phyloP scores from a whole-genome alignment of 371 early-diverging fungal species.

The Mucor sp. region DNA sequence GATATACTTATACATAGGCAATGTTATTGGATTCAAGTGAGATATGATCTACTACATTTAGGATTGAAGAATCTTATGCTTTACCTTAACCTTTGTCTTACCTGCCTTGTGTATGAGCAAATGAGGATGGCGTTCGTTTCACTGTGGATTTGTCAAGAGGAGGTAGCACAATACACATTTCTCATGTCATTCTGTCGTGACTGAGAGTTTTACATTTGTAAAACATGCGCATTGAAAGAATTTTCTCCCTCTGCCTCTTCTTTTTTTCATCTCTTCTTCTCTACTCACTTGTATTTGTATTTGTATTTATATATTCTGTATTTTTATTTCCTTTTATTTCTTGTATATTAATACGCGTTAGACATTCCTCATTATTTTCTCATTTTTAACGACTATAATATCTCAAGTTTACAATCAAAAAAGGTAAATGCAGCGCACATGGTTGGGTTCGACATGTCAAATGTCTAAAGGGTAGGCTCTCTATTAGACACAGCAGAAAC shows the following conservation, averaged over 20 bases:
- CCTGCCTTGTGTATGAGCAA: too few relatives aligned
- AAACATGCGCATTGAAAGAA: conserved; percentile 1
- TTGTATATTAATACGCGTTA: neutral
- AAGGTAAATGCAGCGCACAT: neutral
- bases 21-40: too few relatives aligned
- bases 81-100: too few relatives aligned
- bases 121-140: too few relatives aligned
- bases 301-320: conserved; percentile 2
- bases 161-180: neutral
- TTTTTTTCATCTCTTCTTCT: neutral
- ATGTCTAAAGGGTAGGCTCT: too few relatives aligned
- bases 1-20: too few relatives aligned
- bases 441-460: neutral
- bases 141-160: neutral
- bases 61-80: too few relatives aligned
- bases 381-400: neutral
- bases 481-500: too few relatives aligned
- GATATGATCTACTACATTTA: too few relatives aligned
- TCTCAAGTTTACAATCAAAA: neutral
- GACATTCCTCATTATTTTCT: neutral
- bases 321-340: neutral
- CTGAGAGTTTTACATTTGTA: neutral
- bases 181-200: neutral
- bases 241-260: neutral
- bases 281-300: neutral